These are phyloP conservation scores for Ganoderma lucidum DNA, from an alignment of 1,284 basidiomycete species.

Conservation along the genomic window DNA sequence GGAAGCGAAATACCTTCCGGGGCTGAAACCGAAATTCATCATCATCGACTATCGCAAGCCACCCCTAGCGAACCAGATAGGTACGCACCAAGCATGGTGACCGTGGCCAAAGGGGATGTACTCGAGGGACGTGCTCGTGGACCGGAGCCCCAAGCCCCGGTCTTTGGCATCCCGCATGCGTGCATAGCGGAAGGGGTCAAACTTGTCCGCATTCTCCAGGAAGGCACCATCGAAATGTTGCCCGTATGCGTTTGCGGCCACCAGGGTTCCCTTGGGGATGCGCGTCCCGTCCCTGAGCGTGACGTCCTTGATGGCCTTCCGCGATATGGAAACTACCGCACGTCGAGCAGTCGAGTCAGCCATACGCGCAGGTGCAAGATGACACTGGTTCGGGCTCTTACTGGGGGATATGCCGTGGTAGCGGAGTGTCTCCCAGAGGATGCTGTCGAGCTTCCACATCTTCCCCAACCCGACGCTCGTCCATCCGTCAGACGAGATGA, in stretches of 20 bases:
- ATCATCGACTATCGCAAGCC: neutral
- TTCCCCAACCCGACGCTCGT: conserved; percentile 51
- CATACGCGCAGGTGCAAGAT: neutral
- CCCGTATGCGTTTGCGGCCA: conserved; percentile 8
- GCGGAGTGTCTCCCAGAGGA: conserved; percentile 56
- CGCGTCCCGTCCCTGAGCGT: conserved; percentile 52
- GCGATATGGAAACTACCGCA: conserved; percentile 42
- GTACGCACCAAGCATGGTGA: neutral
- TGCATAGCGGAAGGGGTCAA: conserved; percentile 12
- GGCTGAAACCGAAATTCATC: conserved; percentile 35
- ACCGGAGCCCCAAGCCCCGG: conserved; percentile 34
- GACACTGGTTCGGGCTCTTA: conserved; percentile 14
- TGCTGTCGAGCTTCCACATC: conserved; percentile 59
- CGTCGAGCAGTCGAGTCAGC: neutral
- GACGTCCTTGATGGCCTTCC: conserved; percentile 47
- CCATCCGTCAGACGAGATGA: conserved; percentile 52
- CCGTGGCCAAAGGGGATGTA: conserved; percentile 40
- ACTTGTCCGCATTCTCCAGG: conserved; percentile 19
- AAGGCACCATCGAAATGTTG: conserved; percentile 22
- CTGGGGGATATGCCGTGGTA: conserved; percentile 40
- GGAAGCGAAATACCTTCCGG: conserved; percentile 56
- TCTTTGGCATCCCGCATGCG: conserved; percentile 26
- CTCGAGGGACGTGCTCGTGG: conserved; percentile 34
- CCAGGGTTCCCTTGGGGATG: conserved; percentile 44
- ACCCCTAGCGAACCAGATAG: too few species aligned